Conservation (phyloP, 1,284 basidiomycete genomes). For the Amylostereum chailletii region DNA sequence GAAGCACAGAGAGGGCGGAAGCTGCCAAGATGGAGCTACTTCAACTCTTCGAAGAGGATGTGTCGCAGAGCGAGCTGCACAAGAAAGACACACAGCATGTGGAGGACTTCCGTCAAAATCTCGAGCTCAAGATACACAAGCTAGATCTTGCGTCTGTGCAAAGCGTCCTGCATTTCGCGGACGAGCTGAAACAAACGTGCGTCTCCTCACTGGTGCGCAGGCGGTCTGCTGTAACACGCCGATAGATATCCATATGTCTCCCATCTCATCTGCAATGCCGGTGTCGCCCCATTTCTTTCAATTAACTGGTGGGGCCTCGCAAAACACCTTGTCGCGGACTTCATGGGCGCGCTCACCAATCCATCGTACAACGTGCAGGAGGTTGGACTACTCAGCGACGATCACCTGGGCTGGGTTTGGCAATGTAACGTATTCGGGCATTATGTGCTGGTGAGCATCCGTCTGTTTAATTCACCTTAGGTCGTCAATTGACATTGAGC, state of each 20-base stretch:
- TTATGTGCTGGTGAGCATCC: constrained; percentile 62
- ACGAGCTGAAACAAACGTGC: constrained; percentile 46
- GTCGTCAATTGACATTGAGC: constrained; percentile 3
- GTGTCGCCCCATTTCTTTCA: constrained; percentile 54
- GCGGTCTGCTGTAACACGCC: not conserved
- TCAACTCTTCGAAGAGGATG: constrained; percentile 43
- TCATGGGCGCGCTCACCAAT: constrained; percentile 41
- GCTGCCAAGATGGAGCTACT: constrained; percentile 50
- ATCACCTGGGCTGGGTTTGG: constrained; percentile 78
- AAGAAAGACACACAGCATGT: constrained; percentile 40
- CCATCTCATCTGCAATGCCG: constrained; percentile 79
- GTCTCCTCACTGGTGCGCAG: constrained; percentile 15
- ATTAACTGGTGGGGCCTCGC: constrained; percentile 47
- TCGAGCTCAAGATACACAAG: constrained; percentile 53
- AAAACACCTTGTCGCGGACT: constrained; percentile 42
- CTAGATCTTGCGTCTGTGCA: constrained; percentile 60
- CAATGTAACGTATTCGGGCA: constrained; percentile 83
- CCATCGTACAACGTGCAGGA: constrained; percentile 60
- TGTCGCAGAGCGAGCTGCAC: constrained; percentile 25
- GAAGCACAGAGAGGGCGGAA: constrained; percentile 57
- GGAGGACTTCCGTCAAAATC: constrained; percentile 48
- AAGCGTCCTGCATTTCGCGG: constrained; percentile 60
- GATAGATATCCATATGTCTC: constrained; percentile 76
- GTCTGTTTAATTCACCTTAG: not conserved
- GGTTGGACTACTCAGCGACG: constrained; percentile 52